These are phyloP conservation scores for Polyplosphaeria fusca DNA, from an alignment of 495 filamentous ascomycete genomes.

Conservation along the genomic window DNA sequence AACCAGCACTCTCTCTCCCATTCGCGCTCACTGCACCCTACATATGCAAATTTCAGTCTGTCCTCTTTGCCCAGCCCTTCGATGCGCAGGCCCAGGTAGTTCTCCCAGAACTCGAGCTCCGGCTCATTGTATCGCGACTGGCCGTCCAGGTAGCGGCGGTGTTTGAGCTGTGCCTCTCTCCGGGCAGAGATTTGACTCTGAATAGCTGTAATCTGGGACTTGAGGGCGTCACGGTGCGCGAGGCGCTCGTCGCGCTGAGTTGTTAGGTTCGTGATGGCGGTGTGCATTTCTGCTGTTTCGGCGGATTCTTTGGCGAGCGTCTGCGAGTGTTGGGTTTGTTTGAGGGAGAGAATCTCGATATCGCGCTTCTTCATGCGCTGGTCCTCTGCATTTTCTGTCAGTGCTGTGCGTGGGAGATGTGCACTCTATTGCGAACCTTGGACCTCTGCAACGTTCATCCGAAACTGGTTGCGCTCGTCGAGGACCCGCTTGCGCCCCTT, in stretches of 20 bases:
- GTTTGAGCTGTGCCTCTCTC: constrained; percentile 58
- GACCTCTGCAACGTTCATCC: constrained; percentile 81
- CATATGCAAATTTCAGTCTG: constrained; percentile 85
- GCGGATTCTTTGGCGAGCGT: constrained; percentile 80
- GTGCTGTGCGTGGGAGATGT: not conserved
- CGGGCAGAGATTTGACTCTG: constrained; percentile 65
- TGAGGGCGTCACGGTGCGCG: constrained; percentile 66
- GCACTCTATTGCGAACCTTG: constrained; percentile 60
- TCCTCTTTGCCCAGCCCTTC: constrained; percentile 84
- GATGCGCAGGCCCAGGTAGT: constrained; percentile 80
- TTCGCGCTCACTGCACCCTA: constrained; percentile 79
- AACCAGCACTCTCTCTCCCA: constrained; percentile 93
- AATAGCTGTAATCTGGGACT: constrained; percentile 72
- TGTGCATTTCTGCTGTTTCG: constrained; percentile 85
- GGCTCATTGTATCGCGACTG: constrained; percentile 84
- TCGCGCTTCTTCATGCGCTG: constrained; percentile 83
- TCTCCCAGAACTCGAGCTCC: constrained; percentile 93
- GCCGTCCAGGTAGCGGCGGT: constrained; percentile 65
- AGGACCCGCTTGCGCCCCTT: constrained; percentile 81
- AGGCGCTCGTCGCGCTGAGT: constrained; percentile 72
- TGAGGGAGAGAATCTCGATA: constrained; percentile 78
- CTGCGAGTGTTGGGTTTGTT: constrained; percentile 71
- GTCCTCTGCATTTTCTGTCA: constrained; percentile 61
- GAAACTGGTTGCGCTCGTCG: constrained; percentile 91
- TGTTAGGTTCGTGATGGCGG: constrained; percentile 70